Evolutionary conservation across 176 grass and related monocot genomes (phyloP), one percentile per base, ranked within the genome.

Genomic region (Oryza brachyantha): DNA sequence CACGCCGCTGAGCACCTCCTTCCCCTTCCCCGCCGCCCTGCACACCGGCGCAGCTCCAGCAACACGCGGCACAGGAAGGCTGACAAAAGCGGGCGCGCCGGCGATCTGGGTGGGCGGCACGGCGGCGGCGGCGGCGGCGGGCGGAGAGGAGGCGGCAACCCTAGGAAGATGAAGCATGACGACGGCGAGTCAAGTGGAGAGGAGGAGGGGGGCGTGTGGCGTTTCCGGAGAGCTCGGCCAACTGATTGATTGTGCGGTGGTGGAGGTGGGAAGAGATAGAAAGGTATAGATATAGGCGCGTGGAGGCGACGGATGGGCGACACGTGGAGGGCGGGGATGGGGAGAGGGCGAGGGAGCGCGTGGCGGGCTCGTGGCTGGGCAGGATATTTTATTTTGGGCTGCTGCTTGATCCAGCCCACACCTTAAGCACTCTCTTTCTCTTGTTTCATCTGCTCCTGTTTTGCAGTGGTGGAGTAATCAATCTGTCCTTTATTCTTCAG

Each of bases 1-100:
- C 0, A 96, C 87, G 3, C 87, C 90, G 25, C 85, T 88, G 61
- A 96, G 84, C 40, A 84, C 65, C 74, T 91, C 82, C 40, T 66
- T 81, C 43, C 63, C 70, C 10, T 89, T 77, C 0, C 40, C 72
- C 13, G 89, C 40, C 7, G 84, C 74, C 70, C 58, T 76, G 73
- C 75, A 80, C 11, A 34, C 66, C 3, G 68, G 34, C 3, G 40
- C 13, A 1, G 75, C 5, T 50, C 4, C 54, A 19, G 58, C 66
- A 12, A 8, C 81, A 70, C 76, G 74, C 55, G 64, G 31, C 43
- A 40, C 48, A 38, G 78, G 38, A 43, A 74, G 42, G 78, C 76
- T 24, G 5, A 74, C 77, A 0, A 46, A 71, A 13, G 48, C 34
- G 7, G 68, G 67, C 14, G 63, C 0, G 0, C 16, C 63, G 1